These are phyloP conservation scores for Heterobasidion annosum DNA, from an alignment of 1,284 basidiomycete genomes.

Conservation along the genomic window DNA sequence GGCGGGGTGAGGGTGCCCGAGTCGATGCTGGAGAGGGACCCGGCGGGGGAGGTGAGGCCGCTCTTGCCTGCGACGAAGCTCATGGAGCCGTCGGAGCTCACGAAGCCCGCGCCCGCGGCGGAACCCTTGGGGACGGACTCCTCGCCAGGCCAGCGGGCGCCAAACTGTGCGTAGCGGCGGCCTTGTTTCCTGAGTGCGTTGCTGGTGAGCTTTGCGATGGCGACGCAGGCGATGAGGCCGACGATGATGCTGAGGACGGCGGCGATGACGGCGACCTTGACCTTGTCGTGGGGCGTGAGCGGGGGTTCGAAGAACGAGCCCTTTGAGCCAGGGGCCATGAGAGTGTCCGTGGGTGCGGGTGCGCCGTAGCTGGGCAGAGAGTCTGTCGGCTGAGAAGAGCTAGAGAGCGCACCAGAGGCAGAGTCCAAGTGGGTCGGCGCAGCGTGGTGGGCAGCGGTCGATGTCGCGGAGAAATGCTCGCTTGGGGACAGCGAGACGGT, in stretches of 20 bases:
- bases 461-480: not conserved
- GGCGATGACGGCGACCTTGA: not conserved
- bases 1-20: not conserved
- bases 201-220: not conserved
- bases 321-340: not conserved
- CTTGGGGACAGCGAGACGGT: too few relatives aligned
- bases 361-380: not conserved
- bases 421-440: not conserved
- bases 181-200: not conserved
- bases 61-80: not conserved
- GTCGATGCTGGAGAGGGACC: not conserved
- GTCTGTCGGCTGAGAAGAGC: not conserved
- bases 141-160: not conserved
- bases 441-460: not conserved
- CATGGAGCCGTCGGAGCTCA: too few relatives aligned
- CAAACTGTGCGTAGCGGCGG: not conserved
- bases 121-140: not conserved
- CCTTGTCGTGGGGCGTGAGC: not conserved
- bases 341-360: not conserved
- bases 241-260: not conserved
- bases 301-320: not conserved
- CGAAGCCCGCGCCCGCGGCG: not conserved
- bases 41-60: not conserved
- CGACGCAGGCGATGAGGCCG: not conserved
- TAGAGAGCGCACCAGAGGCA: not conserved